phyloP scores from a whole-genome alignment of 495 filamentous ascomycete genomes.

The Penicillium maclennaniae region DNA sequence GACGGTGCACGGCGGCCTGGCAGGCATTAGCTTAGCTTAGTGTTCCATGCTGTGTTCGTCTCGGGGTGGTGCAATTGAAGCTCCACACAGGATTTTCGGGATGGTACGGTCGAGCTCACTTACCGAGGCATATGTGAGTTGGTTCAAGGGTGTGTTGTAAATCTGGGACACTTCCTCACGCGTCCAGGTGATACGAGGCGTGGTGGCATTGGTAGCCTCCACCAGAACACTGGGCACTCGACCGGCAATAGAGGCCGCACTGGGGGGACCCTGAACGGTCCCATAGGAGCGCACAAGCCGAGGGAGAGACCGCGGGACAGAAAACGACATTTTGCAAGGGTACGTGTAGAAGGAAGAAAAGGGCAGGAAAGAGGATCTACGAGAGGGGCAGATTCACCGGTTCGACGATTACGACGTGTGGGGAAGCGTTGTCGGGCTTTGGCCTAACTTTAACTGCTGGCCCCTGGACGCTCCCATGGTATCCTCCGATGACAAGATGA shows the following conservation, averaged over 20 bases:
- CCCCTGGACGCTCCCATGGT: neutral
- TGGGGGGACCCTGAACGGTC: constrained; percentile 40
- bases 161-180: constrained; percentile 70
- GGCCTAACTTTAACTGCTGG: constrained; percentile 6
- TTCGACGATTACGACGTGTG: constrained; percentile 21
- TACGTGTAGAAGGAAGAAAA: constrained; percentile 8
- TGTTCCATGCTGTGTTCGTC: neutral
- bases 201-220: constrained; percentile 53
- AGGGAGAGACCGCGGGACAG: constrained; percentile 25
- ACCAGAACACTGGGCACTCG: constrained; percentile 40
- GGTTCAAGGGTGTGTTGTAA: constrained; percentile 73
- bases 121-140: constrained; percentile 71
- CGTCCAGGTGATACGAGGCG: constrained; percentile 68
- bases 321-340: constrained; percentile 29
- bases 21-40: constrained; percentile 4
- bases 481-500: neutral
- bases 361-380: neutral
- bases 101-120: constrained; percentile 16
- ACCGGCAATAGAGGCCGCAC: constrained; percentile 28
- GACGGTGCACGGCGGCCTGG: constrained; percentile 69
- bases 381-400: constrained; percentile 21
- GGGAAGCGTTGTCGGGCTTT: constrained; percentile 7
- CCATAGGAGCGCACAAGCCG: constrained; percentile 37
- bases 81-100: neutral
- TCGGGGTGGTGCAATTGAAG: neutral